phyloP scores from a whole-genome alignment of 2,329 filamentous ascomycete species.

The Cercospora citrullina region DNA sequence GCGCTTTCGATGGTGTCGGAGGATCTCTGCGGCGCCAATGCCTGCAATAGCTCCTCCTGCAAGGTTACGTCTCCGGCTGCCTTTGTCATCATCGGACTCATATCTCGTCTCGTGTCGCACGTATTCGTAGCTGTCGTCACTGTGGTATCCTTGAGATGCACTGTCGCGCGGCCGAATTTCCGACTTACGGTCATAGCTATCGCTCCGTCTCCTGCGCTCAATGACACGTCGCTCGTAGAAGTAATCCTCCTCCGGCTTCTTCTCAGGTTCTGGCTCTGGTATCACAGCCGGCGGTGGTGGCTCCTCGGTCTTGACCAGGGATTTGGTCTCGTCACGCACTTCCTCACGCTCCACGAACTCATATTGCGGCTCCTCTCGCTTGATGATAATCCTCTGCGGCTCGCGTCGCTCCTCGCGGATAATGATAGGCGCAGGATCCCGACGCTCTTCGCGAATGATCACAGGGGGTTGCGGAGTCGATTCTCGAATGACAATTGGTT shows the following conservation, averaged over 20 bases:
- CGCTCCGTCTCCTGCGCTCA: constrained; percentile 50
- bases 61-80: constrained; percentile 57
- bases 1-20: constrained; percentile 58
- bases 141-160: constrained; percentile 55
- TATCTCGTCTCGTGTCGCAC: constrained; percentile 49
- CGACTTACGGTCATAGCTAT: constrained; percentile 45
- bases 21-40: constrained; percentile 60
- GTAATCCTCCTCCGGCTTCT: constrained; percentile 56
- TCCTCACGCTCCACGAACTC: constrained; percentile 61
- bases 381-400: constrained; percentile 53
- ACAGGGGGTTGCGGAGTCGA: constrained; percentile 46
- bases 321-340: constrained; percentile 49
- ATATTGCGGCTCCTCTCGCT: constrained; percentile 58
- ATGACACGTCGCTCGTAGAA: constrained; percentile 60
- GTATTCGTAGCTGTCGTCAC: constrained; percentile 64
- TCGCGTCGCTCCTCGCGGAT: constrained; percentile 53
- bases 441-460: constrained; percentile 57
- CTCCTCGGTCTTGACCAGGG: constrained; percentile 45
- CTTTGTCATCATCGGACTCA: constrained; percentile 41
- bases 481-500: constrained; percentile 54
- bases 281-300: constrained; percentile 36
- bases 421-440: constrained; percentile 52
- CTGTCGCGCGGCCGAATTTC: constrained; percentile 56
- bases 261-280: constrained; percentile 35
- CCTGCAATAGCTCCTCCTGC: constrained; percentile 64